Evolutionary conservation across 441 rosid genomes (phyloP).

Genomic region (Bocquillonia castaneifolia): DNA sequence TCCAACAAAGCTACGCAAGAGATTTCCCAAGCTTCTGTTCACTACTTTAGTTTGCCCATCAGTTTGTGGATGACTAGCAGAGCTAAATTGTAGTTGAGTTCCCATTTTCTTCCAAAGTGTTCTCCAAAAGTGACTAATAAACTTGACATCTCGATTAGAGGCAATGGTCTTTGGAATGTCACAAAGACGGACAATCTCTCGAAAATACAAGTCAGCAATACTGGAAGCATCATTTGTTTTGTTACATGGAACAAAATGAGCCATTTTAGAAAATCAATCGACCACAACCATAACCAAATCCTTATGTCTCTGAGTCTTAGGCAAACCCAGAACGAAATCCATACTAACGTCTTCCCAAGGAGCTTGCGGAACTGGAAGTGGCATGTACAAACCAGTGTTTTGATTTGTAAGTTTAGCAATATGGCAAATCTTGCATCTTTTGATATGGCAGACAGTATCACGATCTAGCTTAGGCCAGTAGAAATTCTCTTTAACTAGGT

Average conservation of each 20-base stretch:
- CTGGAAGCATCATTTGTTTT: neutral
- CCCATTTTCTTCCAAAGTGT: neutral
- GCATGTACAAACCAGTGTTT: neutral
- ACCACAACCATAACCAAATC: neutral
- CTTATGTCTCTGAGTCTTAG: neutral
- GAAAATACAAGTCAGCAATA: neutral
- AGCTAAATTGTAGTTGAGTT: constrained; percentile 6
- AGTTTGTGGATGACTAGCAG: neutral
- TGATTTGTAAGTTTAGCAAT: neutral
- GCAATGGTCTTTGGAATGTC: neutral
- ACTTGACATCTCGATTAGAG: neutral
- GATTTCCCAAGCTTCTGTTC: neutral
- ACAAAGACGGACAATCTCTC: neutral
- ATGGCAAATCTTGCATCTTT: neutral
- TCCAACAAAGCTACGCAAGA: neutral
- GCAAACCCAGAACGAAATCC: neutral
- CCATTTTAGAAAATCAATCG: neutral
- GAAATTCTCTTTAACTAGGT: neutral
- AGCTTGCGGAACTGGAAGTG: neutral
- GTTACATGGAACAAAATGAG: neutral
- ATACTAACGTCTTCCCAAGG: neutral
- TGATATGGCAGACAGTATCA: neutral
- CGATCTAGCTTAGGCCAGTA: neutral
- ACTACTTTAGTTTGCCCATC: neutral
- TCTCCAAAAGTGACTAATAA: constrained; percentile 1